Evolutionary conservation across 2,329 filamentous ascomycete genomes (phyloP).

Genomic region (Apiospora hydei): DNA sequence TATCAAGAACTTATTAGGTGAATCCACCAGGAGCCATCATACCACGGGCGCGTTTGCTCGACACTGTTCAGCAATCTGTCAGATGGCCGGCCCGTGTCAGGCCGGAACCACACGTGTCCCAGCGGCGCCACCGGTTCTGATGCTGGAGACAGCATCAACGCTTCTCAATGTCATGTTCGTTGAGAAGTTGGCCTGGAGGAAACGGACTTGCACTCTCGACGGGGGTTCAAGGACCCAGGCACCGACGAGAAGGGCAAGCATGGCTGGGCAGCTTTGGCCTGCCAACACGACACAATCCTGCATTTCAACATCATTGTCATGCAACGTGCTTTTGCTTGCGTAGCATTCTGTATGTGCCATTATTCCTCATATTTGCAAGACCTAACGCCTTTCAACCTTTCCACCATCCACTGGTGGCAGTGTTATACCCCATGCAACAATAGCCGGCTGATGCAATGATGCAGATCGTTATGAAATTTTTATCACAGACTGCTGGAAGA

Average conservation of each 20-base stretch:
- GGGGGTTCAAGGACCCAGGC: background rate
- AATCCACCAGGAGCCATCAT: background rate
- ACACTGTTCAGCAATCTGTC: conserved; percentile 10
- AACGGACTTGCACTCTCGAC: background rate
- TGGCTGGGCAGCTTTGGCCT: background rate
- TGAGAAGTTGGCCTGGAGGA: background rate
- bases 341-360: conserved; percentile 26
- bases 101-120: background rate
- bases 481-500: conserved; percentile 3
- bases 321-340: conserved; percentile 21
- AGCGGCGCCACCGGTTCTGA: background rate
- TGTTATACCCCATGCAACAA: conserved; percentile 23
- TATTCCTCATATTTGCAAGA: conserved; percentile 25
- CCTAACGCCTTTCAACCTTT: conserved; percentile 24
- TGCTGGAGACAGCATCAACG: background rate
- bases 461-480: conserved; percentile 19
- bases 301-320: conserved; percentile 15
- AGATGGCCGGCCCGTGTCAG: background rate
- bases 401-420: conserved; percentile 22
- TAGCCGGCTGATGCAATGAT: conserved; percentile 24
- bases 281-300: background rate
- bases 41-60: background rate
- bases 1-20: conserved; percentile 1
- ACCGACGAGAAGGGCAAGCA: background rate
- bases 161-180: background rate